Evolutionary conservation across 148 eudicot genomes (phyloP).

Genomic region (Vaccinium macrocarpon): DNA sequence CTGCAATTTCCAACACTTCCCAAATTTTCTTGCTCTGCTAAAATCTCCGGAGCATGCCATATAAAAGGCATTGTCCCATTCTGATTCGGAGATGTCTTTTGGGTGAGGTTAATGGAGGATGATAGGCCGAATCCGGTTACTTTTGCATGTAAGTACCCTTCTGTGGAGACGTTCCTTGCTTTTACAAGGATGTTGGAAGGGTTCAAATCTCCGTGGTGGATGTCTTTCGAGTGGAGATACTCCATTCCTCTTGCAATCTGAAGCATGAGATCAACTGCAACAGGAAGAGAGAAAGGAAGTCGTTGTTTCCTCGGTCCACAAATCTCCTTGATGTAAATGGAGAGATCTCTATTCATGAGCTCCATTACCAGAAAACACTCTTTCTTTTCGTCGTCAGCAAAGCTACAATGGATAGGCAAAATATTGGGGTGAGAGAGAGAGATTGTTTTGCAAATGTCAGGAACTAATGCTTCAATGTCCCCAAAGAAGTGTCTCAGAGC

Average conservation of each 20-base stretch:
- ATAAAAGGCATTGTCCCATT: conserved; percentile 42
- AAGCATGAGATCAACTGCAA: conserved; percentile 70
- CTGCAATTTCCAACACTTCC: conserved; percentile 20
- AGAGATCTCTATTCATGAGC: conserved; percentile 62
- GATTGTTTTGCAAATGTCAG: conserved; percentile 40
- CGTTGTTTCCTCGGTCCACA: conserved; percentile 49
- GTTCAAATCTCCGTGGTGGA: conserved; percentile 64
- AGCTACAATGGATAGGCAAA: conserved; percentile 51
- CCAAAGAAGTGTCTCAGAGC: conserved; percentile 60
- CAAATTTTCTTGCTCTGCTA: conserved; percentile 49
- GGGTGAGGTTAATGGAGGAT: conserved; percentile 26
- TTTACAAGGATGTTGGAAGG: conserved; percentile 65
- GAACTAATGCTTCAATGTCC: conserved; percentile 36
- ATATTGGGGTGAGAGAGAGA: conserved; percentile 73
- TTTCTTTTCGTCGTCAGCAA: conserved; percentile 58
- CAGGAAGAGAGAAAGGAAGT: conserved; percentile 48
- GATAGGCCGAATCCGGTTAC: conserved; percentile 54
- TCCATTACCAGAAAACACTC: conserved; percentile 74
- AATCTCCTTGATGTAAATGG: conserved; percentile 50
- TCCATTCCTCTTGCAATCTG: conserved; percentile 93
- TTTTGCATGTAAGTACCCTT: conserved; percentile 59
- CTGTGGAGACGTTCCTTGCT: conserved; percentile 31
- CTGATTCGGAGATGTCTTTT: conserved; percentile 27
- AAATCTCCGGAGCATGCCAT: conserved; percentile 76
- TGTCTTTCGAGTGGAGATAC: conserved; percentile 68